Base-by-base conservation (phyloP, 2,329 filamentous ascomycete species). In the Blastomyces silverae region DNA sequence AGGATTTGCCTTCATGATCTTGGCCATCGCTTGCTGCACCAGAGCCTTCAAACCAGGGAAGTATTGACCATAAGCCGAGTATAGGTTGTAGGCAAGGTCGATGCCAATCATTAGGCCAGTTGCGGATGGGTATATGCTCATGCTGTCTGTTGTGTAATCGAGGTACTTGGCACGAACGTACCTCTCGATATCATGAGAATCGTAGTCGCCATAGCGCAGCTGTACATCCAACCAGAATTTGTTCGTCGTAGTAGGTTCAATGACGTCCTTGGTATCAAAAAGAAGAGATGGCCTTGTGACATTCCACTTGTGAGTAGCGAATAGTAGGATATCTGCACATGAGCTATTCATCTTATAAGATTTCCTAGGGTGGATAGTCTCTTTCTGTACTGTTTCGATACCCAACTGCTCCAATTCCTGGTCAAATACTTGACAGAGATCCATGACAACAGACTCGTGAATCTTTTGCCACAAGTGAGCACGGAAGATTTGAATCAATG, bases 291-390 rank as follows among this genome's bases (percentile, higher is more conserved):
- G 95, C 2, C 91, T 84, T 0, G 92, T 97, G 62, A 99, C 92
- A 68, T 96, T 97, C 95, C 95, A 99, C 77, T 97, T 99, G 81
- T 97, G 94, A 69, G 90, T 96, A 48, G 94, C 93, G 74, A 99
- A 99, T 11, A 99, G 85, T 64, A 97, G 83, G 68, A 99, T 97
- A 77, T 99, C 94, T 4, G 95, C 94, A 73, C 94, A 97, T 65
- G 93, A 97, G 73, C 92, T 97, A 83, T 99, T 99, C 94, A 99
- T 99, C 86, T 99, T 99, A 86, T 99, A 99, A 4, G 92, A 97
- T 80, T 99, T 99, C 85, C 94, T 86, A 62, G 94, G 94, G 81
- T 99, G 94, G 66, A 99, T 99, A 0, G 94, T 97, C 80, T 99
- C 94, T 79, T 99, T 99, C 75, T 99, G 94, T 4, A 97, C 94